These are phyloP conservation scores for Aspergillus brunneoviolaceus DNA, from an alignment of 2,329 filamentous ascomycete species.

Conservation along the genomic window DNA sequence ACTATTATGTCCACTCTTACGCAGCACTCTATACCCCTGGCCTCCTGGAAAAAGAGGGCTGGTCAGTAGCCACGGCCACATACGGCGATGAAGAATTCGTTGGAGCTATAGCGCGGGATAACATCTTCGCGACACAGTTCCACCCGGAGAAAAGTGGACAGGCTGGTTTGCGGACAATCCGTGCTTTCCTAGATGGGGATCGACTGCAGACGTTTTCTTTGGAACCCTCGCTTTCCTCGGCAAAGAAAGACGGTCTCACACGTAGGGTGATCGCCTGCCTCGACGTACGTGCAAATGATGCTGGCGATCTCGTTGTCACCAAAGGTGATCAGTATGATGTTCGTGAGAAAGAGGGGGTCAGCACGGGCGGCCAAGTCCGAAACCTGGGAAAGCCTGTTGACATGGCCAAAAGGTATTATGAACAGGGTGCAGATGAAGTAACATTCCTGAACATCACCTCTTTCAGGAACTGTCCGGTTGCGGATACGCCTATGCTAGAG, in stretches of 20 bases:
- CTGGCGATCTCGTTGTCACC: conserved; percentile 92
- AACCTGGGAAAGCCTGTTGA: conserved; percentile 97
- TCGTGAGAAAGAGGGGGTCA: conserved; percentile 72
- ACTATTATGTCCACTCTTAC: conserved; percentile 98
- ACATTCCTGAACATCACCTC: conserved; percentile 98
- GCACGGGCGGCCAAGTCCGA: conserved; percentile 64
- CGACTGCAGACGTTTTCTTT: conserved; percentile 56
- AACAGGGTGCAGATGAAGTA: conserved; percentile 93
- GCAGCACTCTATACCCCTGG: conserved; percentile 73
- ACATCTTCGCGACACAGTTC: conserved; percentile 90
- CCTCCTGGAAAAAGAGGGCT: conserved; percentile 75
- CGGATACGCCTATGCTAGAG: conserved; percentile 94
- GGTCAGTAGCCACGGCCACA: conserved; percentile 84
- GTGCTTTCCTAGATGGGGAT: conserved; percentile 78
- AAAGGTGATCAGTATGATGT: conserved; percentile 99
- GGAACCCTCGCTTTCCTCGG: conserved; percentile 17
- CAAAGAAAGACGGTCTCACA: conserved; percentile 69
- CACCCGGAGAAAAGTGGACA: conserved; percentile 96
- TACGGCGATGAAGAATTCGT: conserved; percentile 91
- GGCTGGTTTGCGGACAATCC: conserved; percentile 79
- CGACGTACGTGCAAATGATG: conserved; percentile 91
- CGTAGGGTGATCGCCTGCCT: conserved; percentile 91
- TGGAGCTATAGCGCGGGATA: conserved; percentile 80
- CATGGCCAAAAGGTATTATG: conserved; percentile 90
- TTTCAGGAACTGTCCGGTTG: conserved; percentile 91